These are phyloP conservation scores for Paracoccidioides brasiliensis DNA, from an alignment of 2,329 filamentous ascomycete species.

Conservation along the genomic window DNA sequence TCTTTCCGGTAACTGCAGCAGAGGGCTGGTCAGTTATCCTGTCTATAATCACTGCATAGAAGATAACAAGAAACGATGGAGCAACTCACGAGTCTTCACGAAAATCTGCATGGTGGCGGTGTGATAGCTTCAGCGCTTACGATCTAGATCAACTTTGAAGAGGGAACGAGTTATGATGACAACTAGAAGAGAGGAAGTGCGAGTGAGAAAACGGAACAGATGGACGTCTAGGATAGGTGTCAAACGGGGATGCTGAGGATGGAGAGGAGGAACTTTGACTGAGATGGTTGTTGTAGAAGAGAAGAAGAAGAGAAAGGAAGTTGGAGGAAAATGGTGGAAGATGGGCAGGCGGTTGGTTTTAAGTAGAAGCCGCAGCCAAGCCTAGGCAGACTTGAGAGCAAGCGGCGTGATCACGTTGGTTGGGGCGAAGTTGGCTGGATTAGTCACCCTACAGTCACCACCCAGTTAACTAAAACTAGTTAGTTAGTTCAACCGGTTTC, in stretches of 20 bases:
- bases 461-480: neutral
- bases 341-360: slow-evolving; percentile 14
- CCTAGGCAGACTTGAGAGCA: no score
- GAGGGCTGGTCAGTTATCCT: slow-evolving; percentile 20
- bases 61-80: slow-evolving; percentile 10
- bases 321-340: slow-evolving; percentile 12
- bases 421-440: neutral
- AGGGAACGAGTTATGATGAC: neutral
- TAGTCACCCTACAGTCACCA: neutral
- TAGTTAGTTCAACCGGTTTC: neutral
- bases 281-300: neutral
- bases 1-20: slow-evolving; percentile 46
- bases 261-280: neutral
- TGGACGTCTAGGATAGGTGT: slow-evolving; percentile 10
- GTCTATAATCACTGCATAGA: slow-evolving; percentile 2
- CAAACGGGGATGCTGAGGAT: slow-evolving; percentile 7
- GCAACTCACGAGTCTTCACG: slow-evolving; percentile 77
- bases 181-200: slow-evolving; percentile 4
- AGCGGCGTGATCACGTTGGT: no score
- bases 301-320: slow-evolving; percentile 11
- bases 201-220: no score
- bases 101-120: slow-evolving; percentile 79
- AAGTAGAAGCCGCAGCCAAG: no score
- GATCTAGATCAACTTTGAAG: no score
- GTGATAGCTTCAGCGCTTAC: neutral